phyloP scores from a whole-genome alignment of 768 basidiomycete genomes.

The Mycena pura region DNA sequence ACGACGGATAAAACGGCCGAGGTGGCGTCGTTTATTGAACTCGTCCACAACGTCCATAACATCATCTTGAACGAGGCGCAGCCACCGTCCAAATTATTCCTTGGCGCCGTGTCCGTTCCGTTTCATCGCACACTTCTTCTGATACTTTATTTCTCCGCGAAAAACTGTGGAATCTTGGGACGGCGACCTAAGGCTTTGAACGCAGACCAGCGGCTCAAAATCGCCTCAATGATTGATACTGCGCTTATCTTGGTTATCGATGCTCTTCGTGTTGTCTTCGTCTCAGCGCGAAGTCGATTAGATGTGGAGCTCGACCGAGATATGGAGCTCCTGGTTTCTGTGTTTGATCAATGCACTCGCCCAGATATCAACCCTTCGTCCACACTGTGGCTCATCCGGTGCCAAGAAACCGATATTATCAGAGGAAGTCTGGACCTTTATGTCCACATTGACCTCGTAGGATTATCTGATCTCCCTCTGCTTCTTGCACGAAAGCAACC shows the following conservation, averaged over 20 bases:
- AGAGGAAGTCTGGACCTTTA: conserved; percentile 77
- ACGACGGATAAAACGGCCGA: conserved; percentile 60
- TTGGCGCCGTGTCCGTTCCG: conserved; percentile 64
- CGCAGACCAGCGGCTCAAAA: conserved; percentile 65
- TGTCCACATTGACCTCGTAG: conserved; percentile 70
- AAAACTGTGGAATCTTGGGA: conserved; percentile 61
- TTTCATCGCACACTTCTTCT: conserved; percentile 86
- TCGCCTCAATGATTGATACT: conserved; percentile 67
- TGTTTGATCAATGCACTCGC: conserved; percentile 83
- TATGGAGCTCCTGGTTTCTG: conserved; percentile 79
- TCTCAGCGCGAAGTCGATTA: conserved; percentile 60
- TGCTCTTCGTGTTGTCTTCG: conserved; percentile 68
- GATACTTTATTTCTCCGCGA: conserved; percentile 78
- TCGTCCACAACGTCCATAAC: conserved; percentile 65
- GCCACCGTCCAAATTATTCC: conserved; percentile 74
- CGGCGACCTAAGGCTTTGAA: conserved; percentile 56
- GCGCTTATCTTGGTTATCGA: conserved; percentile 72
- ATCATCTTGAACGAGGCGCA: conserved; percentile 80
- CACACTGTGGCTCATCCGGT: conserved; percentile 77
- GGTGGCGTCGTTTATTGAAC: conserved; percentile 62
- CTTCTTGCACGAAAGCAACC: conserved; percentile 69
- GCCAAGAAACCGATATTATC: conserved; percentile 84
- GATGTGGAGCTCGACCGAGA: conserved; percentile 78
- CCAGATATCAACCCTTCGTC: conserved; percentile 73
- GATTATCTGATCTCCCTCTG: conserved; percentile 68